phyloP scores from a whole-genome alignment of 2,329 filamentous ascomycete genomes.

The Pseudocercospora musae region DNA sequence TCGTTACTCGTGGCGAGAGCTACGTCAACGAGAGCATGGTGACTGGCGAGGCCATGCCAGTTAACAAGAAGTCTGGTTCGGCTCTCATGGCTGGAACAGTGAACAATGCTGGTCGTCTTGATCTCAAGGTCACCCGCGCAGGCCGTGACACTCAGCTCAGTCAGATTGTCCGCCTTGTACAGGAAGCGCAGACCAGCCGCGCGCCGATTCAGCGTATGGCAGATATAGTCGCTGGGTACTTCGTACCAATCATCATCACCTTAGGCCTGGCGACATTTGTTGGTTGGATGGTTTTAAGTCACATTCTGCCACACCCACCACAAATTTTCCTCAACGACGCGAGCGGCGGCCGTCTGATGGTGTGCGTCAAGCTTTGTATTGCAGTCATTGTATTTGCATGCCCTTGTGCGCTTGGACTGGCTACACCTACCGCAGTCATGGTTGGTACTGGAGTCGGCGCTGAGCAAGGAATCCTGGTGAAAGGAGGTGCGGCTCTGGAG shows the following conservation, averaged over 20 bases:
- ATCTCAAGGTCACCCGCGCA: slow-evolving; percentile 87
- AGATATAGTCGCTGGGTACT: slow-evolving; percentile 87
- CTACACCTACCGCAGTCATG: slow-evolving; percentile 97
- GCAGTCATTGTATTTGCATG: slow-evolving; percentile 98
- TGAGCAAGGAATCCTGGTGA: slow-evolving; percentile 94
- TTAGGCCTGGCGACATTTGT: slow-evolving; percentile 83
- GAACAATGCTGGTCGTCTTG: slow-evolving; percentile 85
- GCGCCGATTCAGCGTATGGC: slow-evolving; percentile 93
- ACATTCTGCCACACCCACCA: slow-evolving; percentile 78
- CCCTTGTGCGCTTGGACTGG: slow-evolving; percentile 91
- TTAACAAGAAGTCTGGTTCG: slow-evolving; percentile 79
- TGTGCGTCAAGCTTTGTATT: slow-evolving; percentile 95
- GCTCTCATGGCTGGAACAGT: slow-evolving; percentile 89
- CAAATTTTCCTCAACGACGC: slow-evolving; percentile 76
- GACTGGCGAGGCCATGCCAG: slow-evolving; percentile 93
- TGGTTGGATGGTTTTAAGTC: slow-evolving; percentile 92
- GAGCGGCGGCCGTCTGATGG: slow-evolving; percentile 90
- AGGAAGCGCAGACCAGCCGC: slow-evolving; percentile 90
- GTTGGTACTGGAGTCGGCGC: slow-evolving; percentile 96
- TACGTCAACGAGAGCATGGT: slow-evolving; percentile 99
- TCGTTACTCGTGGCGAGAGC: slow-evolving; percentile 81
- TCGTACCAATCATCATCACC: slow-evolving; percentile 82
- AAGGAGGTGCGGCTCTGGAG: slow-evolving; percentile 89
- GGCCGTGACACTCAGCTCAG: slow-evolving; percentile 94
- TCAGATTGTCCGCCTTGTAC: slow-evolving; percentile 97